These are phyloP conservation scores for Ceratocystis colombiana DNA, from an alignment of 2,329 filamentous ascomycete species.

Conservation along the genomic window DNA sequence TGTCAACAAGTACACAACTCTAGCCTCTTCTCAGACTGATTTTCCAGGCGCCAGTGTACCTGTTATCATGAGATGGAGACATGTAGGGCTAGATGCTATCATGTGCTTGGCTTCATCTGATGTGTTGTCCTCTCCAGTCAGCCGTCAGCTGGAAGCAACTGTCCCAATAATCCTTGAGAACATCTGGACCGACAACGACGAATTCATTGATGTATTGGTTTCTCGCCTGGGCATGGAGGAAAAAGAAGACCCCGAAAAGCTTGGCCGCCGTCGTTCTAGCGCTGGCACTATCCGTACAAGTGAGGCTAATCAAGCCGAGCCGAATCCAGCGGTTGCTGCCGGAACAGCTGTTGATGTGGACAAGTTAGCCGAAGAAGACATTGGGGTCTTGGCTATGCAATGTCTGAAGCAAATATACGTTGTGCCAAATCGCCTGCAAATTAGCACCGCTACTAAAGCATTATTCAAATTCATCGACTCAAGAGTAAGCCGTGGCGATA, in stretches of 20 bases:
- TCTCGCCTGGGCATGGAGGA: constrained; percentile 58
- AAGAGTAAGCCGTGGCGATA: constrained; percentile 43
- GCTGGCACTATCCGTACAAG: constrained; percentile 65
- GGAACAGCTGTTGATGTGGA: constrained; percentile 80
- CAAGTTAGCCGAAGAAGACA: constrained; percentile 79
- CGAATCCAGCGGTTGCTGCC: constrained; percentile 61
- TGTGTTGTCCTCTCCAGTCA: constrained; percentile 62
- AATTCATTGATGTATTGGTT: constrained; percentile 58
- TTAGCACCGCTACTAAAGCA: constrained; percentile 63
- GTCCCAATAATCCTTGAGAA: constrained; percentile 82
- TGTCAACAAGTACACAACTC: constrained; percentile 66
- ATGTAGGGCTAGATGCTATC: constrained; percentile 64
- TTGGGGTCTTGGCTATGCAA: constrained; percentile 70
- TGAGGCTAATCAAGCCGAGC: constrained; percentile 48
- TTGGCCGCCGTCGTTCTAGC: constrained; percentile 61
- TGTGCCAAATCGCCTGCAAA: constrained; percentile 69
- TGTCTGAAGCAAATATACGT: constrained; percentile 80
- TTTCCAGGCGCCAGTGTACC: constrained; percentile 46
- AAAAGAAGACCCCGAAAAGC: constrained; percentile 54
- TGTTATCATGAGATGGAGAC: constrained; percentile 67
- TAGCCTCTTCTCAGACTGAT: constrained; percentile 55
- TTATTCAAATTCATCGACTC: constrained; percentile 65
- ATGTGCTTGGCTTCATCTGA: constrained; percentile 73
- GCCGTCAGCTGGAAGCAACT: constrained; percentile 65
- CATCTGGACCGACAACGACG: constrained; percentile 63